Evolutionary conservation across 2,329 filamentous ascomycete genomes (phyloP).

Genomic region (Grosmannia clavigera): DNA sequence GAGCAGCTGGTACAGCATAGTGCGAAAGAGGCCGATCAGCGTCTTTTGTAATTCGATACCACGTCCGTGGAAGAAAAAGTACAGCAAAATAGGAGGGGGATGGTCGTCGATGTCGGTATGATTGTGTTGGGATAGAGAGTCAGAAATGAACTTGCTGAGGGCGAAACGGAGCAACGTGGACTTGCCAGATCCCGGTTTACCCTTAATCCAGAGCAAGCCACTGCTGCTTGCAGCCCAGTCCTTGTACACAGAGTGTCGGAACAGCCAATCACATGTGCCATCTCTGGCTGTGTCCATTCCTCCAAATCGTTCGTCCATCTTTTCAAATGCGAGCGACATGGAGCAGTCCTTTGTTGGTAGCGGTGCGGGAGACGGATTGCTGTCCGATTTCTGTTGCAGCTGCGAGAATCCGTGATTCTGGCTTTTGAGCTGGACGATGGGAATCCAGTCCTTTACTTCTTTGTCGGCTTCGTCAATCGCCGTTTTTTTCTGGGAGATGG

Average conservation of each 20-base stretch:
- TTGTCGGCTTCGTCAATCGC: background rate
- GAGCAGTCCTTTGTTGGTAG: background rate
- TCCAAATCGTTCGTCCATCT: background rate
- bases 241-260: conserved; percentile 12
- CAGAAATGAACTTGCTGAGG: conserved; percentile 9
- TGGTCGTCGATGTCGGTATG: background rate
- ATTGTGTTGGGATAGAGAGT: background rate
- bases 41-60: conserved; percentile 20
- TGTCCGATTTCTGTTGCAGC: background rate
- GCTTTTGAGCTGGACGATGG: background rate
- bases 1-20: conserved; percentile 22
- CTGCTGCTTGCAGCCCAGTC: background rate
- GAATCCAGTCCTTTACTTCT: background rate
- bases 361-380: background rate
- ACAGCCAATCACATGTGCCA: conserved; percentile 3
- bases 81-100: conserved; percentile 8
- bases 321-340: background rate
- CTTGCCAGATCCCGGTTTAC: conserved; percentile 20
- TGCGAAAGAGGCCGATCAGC: conserved; percentile 20
- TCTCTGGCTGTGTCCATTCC: background rate
- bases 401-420: background rate
- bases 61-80: conserved; percentile 25
- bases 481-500: background rate
- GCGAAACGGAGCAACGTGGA: conserved; percentile 22
- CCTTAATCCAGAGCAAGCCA: conserved; percentile 26